These are phyloP conservation scores for Dactylellina sp. DNA, from an alignment of 2,329 filamentous ascomycete species.

Conservation along the genomic window DNA sequence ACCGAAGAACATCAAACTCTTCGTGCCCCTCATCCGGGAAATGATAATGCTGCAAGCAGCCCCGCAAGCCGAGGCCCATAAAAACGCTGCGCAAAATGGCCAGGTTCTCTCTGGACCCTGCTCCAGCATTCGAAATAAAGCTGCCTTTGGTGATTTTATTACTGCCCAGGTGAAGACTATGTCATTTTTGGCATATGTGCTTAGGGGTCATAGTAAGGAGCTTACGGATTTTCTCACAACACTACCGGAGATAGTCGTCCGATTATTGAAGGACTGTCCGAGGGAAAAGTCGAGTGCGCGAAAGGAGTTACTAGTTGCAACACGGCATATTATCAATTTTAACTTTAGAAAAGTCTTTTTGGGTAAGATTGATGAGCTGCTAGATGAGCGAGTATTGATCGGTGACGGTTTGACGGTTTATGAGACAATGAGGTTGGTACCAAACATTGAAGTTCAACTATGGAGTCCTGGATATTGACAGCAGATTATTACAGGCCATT, in stretches of 20 bases:
- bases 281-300: conserved; percentile 91
- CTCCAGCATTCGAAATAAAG: conserved; percentile 90
- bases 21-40: conserved; percentile 92
- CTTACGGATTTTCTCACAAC: conserved; percentile 87
- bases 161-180: conserved; percentile 97
- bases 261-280: conserved; percentile 91
- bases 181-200: conserved; percentile 94
- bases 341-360: conserved; percentile 97
- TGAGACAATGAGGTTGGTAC: conserved; percentile 78
- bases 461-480: background rate
- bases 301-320: conserved; percentile 94
- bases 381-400: conserved; percentile 93
- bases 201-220: conserved; percentile 87
- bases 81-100: conserved; percentile 80
- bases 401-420: conserved; percentile 96
- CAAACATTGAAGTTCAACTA: background rate
- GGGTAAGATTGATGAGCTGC: conserved; percentile 90
- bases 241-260: conserved; percentile 88
- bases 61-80: conserved; percentile 91
- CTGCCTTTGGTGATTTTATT: conserved; percentile 96
- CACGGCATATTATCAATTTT: conserved; percentile 98
- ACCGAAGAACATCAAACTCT: conserved; percentile 84
- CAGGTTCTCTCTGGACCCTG: conserved; percentile 93
- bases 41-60: conserved; percentile 89
- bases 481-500: conserved; percentile 72